These are phyloP conservation scores for Erodium maritimum DNA, from an alignment of 345 rosid species.

Conservation along the genomic window DNA sequence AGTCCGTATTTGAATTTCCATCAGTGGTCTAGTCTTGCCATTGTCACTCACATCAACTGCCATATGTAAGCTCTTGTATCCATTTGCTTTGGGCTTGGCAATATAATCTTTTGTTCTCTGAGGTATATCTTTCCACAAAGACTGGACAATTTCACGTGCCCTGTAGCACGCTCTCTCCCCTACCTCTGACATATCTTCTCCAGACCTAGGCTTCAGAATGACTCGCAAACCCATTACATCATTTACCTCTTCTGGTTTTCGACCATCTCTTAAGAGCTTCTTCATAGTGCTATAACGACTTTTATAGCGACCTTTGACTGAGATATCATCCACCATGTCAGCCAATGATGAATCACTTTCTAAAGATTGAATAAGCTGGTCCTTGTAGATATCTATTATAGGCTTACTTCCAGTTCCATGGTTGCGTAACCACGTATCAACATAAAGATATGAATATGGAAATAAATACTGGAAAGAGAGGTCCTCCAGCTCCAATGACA, in stretches of 20 bases:
- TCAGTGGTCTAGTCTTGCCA: constrained; percentile 46
- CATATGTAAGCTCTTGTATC: constrained; percentile 88
- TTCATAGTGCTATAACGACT: constrained; percentile 91
- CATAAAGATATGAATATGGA: constrained; percentile 65
- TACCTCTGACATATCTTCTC: constrained; percentile 17
- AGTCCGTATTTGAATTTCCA: constrained; percentile 92
- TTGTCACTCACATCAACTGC: constrained; percentile 75
- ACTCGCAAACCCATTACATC: constrained; percentile 79
- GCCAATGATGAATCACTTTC: constrained; percentile 36
- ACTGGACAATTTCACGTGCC: constrained; percentile 41
- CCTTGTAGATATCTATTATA: constrained; percentile 47
- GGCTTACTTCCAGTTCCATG: constrained; percentile 55
- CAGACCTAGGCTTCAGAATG: constrained; percentile 43
- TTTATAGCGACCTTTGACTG: constrained; percentile 67
- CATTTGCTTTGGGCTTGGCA: constrained; percentile 64
- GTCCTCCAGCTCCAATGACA: constrained; percentile 85
- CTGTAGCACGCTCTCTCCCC: constrained; percentile 70
- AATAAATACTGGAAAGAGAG: constrained; percentile 68
- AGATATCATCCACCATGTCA: constrained; percentile 45
- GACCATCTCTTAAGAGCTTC: constrained; percentile 78
- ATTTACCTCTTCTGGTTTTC: constrained; percentile 76
- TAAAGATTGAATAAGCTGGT: constrained; percentile 53
- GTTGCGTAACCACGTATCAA: constrained; percentile 73
- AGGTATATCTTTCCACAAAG: constrained; percentile 77
- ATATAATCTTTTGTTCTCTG: constrained; percentile 80